Evolutionary conservation across 1,139 yeast genomes (phyloP), one percentile per base, ranked within the genome.

Genomic region (Yamadazyma songkhlaensis): DNA sequence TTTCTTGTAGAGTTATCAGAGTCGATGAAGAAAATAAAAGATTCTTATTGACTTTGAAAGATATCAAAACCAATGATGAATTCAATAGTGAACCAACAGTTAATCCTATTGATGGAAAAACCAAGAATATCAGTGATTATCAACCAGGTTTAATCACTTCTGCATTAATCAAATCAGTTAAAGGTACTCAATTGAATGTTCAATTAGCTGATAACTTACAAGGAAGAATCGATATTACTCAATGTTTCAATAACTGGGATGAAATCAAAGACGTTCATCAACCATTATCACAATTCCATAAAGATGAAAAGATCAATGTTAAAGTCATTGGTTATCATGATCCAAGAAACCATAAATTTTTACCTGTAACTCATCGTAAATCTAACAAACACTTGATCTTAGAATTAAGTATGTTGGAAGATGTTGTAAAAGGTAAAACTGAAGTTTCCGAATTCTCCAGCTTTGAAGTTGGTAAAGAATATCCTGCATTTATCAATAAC

Each of bases 261-360:
- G 84, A 80, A 27, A 84, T 88, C 36, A 63, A 69, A 40, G 80
- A 87, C 54, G 59, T 59, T 26, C 67, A 64, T 43, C 70, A 73
- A 34, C 96, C 96, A 31, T 68, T 87, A 38, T 58, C 74, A 3
- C 63, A 63, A 34, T 87, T 83, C 64, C 67, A 73, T 40, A 72
- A 66, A 42, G 90, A 84, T 34, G 77, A 81, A 27, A 59, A 64
- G 4, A 44, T 89, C 24, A 67, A 74, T 29, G 95, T 81, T 25
- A 80, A 76, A 53, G 75, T 89, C 11, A 73, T 88, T 47, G 97
- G 97, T 5, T 79, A 62, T 56, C 94, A 84, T 56, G 94, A 88
- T 58, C 72, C 81, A 10, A 77, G 81, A 44, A 81, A 74, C 45
- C 88, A 84, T 52, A 76, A 72, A 41, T 86, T 81, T 59, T 62